A percentile compares a stretch with the other conserved stretches of the same genome.
phyloP scores from a whole-genome alignment of 2,329 filamentous ascomycete species.

The Pseudogymnoascus sp. region DNA sequence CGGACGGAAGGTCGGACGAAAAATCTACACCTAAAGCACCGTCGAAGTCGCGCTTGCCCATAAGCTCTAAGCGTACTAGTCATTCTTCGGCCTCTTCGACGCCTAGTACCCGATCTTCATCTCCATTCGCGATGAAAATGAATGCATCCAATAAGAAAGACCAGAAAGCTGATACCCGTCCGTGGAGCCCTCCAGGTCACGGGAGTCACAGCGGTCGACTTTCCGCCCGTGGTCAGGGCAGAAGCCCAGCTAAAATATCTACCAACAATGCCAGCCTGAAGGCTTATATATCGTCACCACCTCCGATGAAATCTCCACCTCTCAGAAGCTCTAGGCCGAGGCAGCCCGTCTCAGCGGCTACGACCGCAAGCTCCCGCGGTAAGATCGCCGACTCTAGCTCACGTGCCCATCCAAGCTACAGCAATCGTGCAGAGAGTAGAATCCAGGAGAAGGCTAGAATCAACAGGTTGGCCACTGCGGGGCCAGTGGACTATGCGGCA shows the following conservation, averaged over 20 bases:
- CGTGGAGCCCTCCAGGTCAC: constrained; percentile 24
- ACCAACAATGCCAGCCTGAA: constrained; percentile 53
- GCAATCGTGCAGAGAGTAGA: constrained; percentile 24
- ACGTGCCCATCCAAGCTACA: constrained; percentile 9
- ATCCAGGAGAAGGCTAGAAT: constrained; percentile 30
- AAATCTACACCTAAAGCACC: background rate
- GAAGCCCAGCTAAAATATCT: constrained; percentile 18
- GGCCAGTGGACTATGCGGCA: constrained; percentile 77
- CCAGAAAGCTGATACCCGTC: constrained; percentile 21
- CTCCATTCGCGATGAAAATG: constrained; percentile 43
- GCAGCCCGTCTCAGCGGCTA: constrained; percentile 68
- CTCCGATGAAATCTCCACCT: constrained; percentile 67
- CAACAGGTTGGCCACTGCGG: constrained; percentile 50
- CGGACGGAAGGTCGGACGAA: background rate
- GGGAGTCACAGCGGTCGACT: constrained; percentile 26
- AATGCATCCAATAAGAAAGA: constrained; percentile 33
- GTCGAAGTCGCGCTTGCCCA: constrained; percentile 23
- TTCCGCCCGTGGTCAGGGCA: constrained; percentile 22
- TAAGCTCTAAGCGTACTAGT: constrained; percentile 24
- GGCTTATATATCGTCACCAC: constrained; percentile 65
- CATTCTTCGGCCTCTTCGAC: constrained; percentile 42
- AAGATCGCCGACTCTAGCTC: constrained; percentile 35
- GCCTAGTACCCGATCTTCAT: constrained; percentile 49
- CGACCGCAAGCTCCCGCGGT: constrained; percentile 62
- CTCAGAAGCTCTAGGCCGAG: constrained; percentile 76